Evolutionary conservation across 2,329 filamentous ascomycete species (phyloP), one percentile per base, ranked within the genome.

Genomic region (Arthrinium phaeospermum): DNA sequence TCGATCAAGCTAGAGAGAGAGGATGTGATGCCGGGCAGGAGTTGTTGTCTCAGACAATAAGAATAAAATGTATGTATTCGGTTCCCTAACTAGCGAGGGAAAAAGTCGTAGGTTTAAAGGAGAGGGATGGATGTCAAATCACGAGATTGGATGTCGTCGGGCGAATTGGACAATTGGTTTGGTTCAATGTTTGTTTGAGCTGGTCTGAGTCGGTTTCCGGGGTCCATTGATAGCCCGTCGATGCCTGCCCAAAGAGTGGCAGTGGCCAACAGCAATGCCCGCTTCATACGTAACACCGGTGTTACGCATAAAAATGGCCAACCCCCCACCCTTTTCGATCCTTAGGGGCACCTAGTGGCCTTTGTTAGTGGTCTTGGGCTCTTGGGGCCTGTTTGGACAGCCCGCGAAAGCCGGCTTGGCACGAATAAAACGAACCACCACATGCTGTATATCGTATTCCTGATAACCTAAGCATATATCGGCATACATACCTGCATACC

Each of bases 371-470:
- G 51, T 24, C 51, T 57, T 57, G 27, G 51, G 27, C n/a, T 27
- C n/a, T 53, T 53, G 49, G 30, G 16, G 19, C 19, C 30, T 61
- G 53, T 61, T 41, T 61, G 53, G 53, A 4, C 30, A 61, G 19
- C 30, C 53, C 53, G 53, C 30, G 53, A 61, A 61, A 61, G 16
- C 53, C 53, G 53, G 53, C 53, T 61, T 61, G 53, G 53, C 57
- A 61, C 27, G 14, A 19, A 30, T 19, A 10, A 34, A 57, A 57
- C 51, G 51, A 57, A 34, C 27, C 13, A 19, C n/a, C 47, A 51
- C 22, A 6, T 10, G 13, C n/a, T 51, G 49, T 14, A 27, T 51
- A 24, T 51, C 49, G 49, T 51, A 51, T 51, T 37, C 37, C 37
- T 37, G 37, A 37, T 8, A 37, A 8, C 37, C 37, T 37, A 37